phyloP scores from a whole-genome alignment of 2,329 filamentous ascomycete genomes.

The Talaromyces sp. region DNA sequence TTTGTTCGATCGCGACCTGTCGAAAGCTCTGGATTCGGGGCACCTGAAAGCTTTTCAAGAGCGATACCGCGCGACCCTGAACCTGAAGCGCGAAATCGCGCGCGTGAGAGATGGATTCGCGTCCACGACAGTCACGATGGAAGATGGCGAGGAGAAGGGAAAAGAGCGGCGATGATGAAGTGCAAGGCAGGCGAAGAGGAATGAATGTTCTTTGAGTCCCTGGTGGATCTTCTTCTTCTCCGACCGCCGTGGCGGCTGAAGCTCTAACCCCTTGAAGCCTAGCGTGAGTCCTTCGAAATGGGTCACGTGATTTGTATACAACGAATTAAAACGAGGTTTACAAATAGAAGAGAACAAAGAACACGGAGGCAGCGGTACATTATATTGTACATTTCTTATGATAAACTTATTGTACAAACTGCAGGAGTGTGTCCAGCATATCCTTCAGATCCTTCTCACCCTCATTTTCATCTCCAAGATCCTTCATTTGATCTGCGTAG shows the following conservation, averaged over 20 bases:
- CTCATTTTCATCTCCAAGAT: constrained; percentile 50
- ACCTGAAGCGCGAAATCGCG: constrained; percentile 9
- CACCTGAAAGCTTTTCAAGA: neutral
- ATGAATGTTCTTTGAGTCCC: constrained; percentile 13
- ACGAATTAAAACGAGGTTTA: neutral
- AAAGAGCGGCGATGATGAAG: constrained; percentile 18
- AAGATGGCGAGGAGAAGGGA: constrained; percentile 16
- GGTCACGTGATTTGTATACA: constrained; percentile 1
- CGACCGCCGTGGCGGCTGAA: constrained; percentile 20
- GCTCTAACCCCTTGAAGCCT: neutral
- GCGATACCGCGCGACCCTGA: neutral
- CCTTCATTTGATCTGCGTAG: constrained; percentile 53
- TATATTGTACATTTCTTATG: neutral
- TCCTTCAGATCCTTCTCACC: constrained; percentile 52
- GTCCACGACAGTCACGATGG: constrained; percentile 16
- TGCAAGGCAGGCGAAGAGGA: neutral
- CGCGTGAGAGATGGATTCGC: neutral
- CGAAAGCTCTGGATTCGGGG: neutral
- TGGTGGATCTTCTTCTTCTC: constrained; percentile 24
- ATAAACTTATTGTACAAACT: constrained; percentile 25
- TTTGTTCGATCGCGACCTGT: neutral
- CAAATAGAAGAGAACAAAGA: neutral
- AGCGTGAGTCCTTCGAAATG: neutral
- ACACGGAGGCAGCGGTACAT: neutral
- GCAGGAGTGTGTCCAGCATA: constrained; percentile 57